Evolutionary conservation across 129 eudicot species (phyloP), one percentile per base, ranked within the genome.

Genomic region (Helichrysum umbraculigerum): DNA sequence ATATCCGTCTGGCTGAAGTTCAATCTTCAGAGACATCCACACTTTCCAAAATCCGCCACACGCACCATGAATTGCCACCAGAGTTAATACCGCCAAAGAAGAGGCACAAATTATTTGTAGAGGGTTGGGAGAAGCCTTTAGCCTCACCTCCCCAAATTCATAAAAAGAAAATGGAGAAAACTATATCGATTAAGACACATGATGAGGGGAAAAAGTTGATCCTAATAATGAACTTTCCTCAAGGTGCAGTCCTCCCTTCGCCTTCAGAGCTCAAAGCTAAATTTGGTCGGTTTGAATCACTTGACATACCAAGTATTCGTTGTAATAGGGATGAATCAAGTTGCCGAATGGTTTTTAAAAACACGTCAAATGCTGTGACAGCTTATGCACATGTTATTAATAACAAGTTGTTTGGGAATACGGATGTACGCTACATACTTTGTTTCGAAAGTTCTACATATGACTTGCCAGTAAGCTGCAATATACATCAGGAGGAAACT

Each of bases 201-300:
- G 22, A 11, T 9, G 30, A 19, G 35, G 79, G 67, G 47, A 59
- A 57, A 7, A 66, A 30, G 32, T 33, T 72, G 61, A 62, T 68
- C 69, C 28, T 83, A 19, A 20, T 21, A 11, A 62, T 83, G 21
- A 34, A 47, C 33, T 83, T 78, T 47, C 77, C 78, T 60, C 73
- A 29, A 10, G 44, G 17, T 73, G 7, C 71, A 0, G 8, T 16
- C 22, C 29, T 68, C 0, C 86, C 86, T 33, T 73, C 86, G 6
- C 30, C 5, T 68, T 39, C 74, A 11, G 81, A 78, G 30, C 73
- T 83, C 50, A 83, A 83, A 74, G 69, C 80, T 7, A 73, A 34
- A 42, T 78, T 78, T 14, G 73, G 44, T 22, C 9, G 34, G 12
- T 78, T 83, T 63, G 70, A 65, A 3, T 71, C 56, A 6, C 19